Percentiles rank a stretch among this genome's conserved stretches.
Evolutionary conservation across 2,329 filamentous ascomycete genomes (phyloP).

Genomic region (Cladosporium sp.): DNA sequence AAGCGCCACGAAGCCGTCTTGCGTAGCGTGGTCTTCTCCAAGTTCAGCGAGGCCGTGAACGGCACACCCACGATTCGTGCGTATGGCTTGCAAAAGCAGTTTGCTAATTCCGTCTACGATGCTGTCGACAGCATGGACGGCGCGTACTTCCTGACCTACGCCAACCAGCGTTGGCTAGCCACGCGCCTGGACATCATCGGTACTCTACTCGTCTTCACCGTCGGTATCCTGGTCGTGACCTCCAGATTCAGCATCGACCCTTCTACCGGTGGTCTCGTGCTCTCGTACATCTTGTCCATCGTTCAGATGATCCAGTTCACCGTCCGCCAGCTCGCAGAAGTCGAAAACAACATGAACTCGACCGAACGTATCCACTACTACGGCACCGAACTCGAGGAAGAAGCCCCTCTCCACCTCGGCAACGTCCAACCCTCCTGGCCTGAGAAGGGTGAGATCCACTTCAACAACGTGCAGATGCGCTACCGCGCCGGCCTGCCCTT

Average conservation of each 20-base stretch:
- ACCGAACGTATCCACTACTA: conserved; percentile 92
- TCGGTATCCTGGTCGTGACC: conserved; percentile 87
- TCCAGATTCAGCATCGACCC: conserved; percentile 83
- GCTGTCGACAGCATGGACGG: conserved; percentile 90
- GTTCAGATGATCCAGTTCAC: conserved; percentile 97
- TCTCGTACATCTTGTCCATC: conserved; percentile 90
- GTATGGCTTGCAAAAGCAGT: conserved; percentile 78
- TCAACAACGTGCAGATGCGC: conserved; percentile 55
- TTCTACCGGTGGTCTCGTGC: conserved; percentile 80
- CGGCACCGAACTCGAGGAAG: conserved; percentile 81
- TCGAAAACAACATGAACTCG: conserved; percentile 97
- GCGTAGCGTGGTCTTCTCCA: conserved; percentile 83
- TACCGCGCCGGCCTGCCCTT: conserved; percentile 53
- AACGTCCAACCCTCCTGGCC: conserved; percentile 80
- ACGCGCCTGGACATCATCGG: conserved; percentile 83
- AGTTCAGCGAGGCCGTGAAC: conserved; percentile 84
- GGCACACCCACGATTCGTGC: conserved; percentile 85
- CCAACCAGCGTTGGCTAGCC: conserved; percentile 92
- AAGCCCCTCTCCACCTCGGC: conserved; percentile 76
- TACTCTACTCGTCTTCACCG: conserved; percentile 80
- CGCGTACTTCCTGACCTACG: conserved; percentile 92
- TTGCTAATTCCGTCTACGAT: conserved; percentile 67
- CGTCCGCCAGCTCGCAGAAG: conserved; percentile 88
- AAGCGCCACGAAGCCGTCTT: conserved; percentile 92
- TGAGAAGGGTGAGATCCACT: conserved; percentile 70